phyloP scores from a whole-genome alignment of 306 rosid species.

The Cajanus cajan region DNA sequence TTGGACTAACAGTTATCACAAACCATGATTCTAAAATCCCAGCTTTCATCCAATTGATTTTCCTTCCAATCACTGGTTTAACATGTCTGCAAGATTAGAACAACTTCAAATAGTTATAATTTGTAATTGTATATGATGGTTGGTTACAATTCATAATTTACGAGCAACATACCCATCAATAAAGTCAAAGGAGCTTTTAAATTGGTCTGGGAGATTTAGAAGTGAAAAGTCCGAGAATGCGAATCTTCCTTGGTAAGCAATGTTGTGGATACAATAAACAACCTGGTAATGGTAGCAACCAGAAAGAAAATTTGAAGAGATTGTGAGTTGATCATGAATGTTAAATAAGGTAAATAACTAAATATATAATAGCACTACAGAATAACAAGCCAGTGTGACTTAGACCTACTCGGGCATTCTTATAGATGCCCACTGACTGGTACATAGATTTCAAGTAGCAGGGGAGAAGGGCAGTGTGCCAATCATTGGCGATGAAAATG shows the following conservation, averaged over 20 bases:
- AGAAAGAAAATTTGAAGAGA: conserved; percentile 2
- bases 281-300: conserved; percentile 45
- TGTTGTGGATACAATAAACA: conserved; percentile 77
- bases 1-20: conserved; percentile 77
- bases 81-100: conserved; percentile 46
- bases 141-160: background rate
- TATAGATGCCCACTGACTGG: conserved; percentile 54
- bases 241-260: conserved; percentile 87
- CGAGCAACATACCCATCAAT: conserved; percentile 62
- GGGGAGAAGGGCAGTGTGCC: conserved; percentile 78
- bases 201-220: conserved; percentile 63
- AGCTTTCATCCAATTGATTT: conserved; percentile 83
- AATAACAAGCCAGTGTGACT: background rate
- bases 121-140: background rate
- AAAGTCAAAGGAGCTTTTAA: conserved; percentile 75
- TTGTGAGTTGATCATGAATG: conserved; percentile 8
- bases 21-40: conserved; percentile 58
- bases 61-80: conserved; percentile 68
- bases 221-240: conserved; percentile 50
- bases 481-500: conserved; percentile 71
- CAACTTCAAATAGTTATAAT: background rate
- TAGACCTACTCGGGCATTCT: conserved; percentile 58
- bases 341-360: background rate
- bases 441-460: conserved; percentile 68
- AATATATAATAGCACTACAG: background rate